phyloP scores from a whole-genome alignment of 805 yeast species.

The Cyberlindnera petersonii region DNA sequence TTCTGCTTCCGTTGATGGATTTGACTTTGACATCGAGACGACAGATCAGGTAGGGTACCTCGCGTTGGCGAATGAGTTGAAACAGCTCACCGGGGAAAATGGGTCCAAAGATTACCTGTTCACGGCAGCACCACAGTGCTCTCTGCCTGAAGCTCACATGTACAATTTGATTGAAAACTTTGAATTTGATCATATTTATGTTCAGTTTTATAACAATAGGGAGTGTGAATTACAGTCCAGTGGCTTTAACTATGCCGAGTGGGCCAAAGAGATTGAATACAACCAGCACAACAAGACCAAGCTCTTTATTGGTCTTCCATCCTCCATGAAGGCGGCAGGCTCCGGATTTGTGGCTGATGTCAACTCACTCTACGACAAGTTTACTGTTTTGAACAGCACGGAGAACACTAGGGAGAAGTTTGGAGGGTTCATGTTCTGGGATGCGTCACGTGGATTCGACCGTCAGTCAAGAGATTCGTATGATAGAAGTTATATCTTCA shows the following conservation, averaged over 20 bases:
- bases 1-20: conserved; percentile 77
- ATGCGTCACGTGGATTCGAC: conserved; percentile 69
- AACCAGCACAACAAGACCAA: conserved; percentile 42
- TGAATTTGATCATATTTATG: conserved; percentile 60
- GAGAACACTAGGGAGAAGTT: conserved; percentile 35
- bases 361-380: conserved; percentile 30
- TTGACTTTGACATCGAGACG: conserved; percentile 87
- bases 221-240: conserved; percentile 40
- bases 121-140: conserved; percentile 82
- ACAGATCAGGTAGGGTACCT: conserved; percentile 61
- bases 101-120: conserved; percentile 52
- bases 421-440: conserved; percentile 93
- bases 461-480: conserved; percentile 34
- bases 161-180: conserved; percentile 48
- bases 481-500: conserved; percentile 22
- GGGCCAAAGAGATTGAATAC: conserved; percentile 33
- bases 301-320: conserved; percentile 64
- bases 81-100: conserved; percentile 34
- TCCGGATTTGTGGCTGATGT: conserved; percentile 49
- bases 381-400: conserved; percentile 18
- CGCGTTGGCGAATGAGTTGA: conserved; percentile 50
- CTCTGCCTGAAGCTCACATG: conserved; percentile 57
- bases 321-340: conserved; percentile 46
- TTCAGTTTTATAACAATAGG: conserved; percentile 72
- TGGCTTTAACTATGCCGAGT: conserved; percentile 48